Base-by-base conservation (phyloP, 331 rosid species). In the Malus hybrid region DNA sequence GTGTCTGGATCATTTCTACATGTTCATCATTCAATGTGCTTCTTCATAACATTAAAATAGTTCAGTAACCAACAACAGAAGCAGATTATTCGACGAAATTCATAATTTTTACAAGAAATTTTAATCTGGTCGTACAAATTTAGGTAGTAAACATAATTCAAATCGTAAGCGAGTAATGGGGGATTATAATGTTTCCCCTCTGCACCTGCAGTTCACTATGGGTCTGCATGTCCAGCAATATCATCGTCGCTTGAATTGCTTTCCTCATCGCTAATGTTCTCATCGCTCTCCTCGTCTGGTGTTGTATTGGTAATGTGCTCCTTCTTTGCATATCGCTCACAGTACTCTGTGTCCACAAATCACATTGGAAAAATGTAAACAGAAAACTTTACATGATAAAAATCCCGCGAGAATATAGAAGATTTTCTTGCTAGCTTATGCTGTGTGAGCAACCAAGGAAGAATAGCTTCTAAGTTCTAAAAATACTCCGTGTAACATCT, bases 171-270 rank as follows among this genome's bases (percentile, higher is more conserved):
- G 8, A 76, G 84, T 80, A 82, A 81, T 34, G 50, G 70, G 75
- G 71, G 72, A 46, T 67, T 63, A 70, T 5, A 36, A 9, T 79
- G 73, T 48, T 10, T 58, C 72, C 34, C 60, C 75, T 57, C 56
- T 32, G 7, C 69, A 64, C 69, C 72, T 36, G n/a, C 28, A 34
- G 65, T 55, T 65, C 20, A 66, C 56, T 71, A 95, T 7, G 93
- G 97, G 81, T 95, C 99, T 10, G 91, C 96, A 55, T 88, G 97
- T 64, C 96, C 93, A 4, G 97, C 90, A 78, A 88, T 83, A 13
- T 93, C 95, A 46, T 88, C 96, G 26, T 89, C 93, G 63, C 97
- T 88, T 33, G 89, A 89, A 78, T 72, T 86, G 11, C 91, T 84
- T 77, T 82, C 97, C 62, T 87, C 93, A 29, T 88, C 89, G 66